Conservation (phyloP, 495 filamentous ascomycete species). For the Amorphotheca resinae region DNA sequence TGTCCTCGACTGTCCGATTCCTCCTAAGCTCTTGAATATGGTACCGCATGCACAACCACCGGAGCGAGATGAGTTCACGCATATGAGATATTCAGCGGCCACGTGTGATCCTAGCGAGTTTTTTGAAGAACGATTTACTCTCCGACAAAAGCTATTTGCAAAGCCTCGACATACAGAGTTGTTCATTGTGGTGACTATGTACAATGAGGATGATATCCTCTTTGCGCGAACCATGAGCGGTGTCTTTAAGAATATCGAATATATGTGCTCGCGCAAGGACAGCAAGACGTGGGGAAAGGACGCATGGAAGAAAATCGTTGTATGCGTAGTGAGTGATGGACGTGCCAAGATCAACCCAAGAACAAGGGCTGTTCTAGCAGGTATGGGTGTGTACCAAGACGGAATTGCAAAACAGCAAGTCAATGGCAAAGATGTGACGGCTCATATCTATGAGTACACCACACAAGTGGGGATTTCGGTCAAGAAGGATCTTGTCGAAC, state of each 20-base stretch:
- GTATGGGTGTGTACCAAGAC: constrained; percentile 93
- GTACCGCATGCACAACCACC: constrained; percentile 67
- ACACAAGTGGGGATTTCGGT: constrained; percentile 80
- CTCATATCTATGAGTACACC: constrained; percentile 99
- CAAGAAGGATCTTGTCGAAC: constrained; percentile 74
- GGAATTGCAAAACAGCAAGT: constrained; percentile 98
- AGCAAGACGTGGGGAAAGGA: constrained; percentile 98
- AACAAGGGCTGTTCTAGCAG: constrained; percentile 80
- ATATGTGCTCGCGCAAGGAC: constrained; percentile 81
- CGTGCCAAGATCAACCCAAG: constrained; percentile 96
- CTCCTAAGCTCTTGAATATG: constrained; percentile 73
- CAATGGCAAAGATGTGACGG: constrained; percentile 92
- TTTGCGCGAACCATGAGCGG: constrained; percentile 95
- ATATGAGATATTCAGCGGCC: constrained; percentile 96
- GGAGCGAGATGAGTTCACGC: constrained; percentile 93
- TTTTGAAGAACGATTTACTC: constrained; percentile 75
- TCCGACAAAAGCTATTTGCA: constrained; percentile 88
- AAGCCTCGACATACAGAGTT: constrained; percentile 90
- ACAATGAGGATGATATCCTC: constrained; percentile 94
- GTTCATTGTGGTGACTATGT: constrained; percentile 98
- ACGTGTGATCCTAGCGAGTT: constrained; percentile 92
- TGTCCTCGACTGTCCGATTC: constrained; percentile 93
- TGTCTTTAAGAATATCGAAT: constrained; percentile 96
- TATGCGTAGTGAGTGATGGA: constrained; percentile 95
- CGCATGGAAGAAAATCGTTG: constrained; percentile 99